Evolutionary conservation across 345 rosid species (phyloP), one percentile per base, ranked within the genome.

Genomic region (Bruguiera parviflora): DNA sequence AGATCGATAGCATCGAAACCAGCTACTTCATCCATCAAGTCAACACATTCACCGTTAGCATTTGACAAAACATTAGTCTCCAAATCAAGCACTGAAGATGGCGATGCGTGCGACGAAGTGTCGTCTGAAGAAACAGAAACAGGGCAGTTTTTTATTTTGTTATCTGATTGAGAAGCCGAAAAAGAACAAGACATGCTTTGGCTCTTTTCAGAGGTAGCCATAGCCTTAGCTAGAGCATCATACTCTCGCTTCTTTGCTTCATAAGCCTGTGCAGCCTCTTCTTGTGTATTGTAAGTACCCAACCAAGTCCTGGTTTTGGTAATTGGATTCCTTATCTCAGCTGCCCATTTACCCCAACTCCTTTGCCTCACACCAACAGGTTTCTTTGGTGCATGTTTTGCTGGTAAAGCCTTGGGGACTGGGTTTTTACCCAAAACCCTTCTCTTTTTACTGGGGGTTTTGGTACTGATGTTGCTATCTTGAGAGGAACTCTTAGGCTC

Each of bases 331-430:
- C 81, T 68, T 59, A 92, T 87, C 77, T 90, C 96, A 49, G 98
- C 98, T 32, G 92, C 91, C 93, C 90, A 92, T 70, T 81, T 95
- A 0, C 99, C 99, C 89, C 98, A 95, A 65, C 82, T 86, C 59
- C 99, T 78, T 63, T 75, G 94, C 72, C 99, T 77, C 55, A 92
- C 89, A 31, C 99, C 99, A 73, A 73, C 76, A 5, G 84, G 87
- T 5, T 62, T 83, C 28, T 57, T 74, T 11, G 27, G 1, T 8
- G 58, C 49, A 13, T 11, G 21, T 21, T 53, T 53, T 7, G 27
- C 15, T 8, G 13, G 25, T n/a, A 21, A 15, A 53, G 58, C 21
- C 4, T 65, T 24, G 1, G 60, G 25, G 0, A 53, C 52, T 5
- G 69, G 61, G 67, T 72, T 66, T 73, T 61, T 76, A n/a, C 61